Base-by-base conservation (phyloP, 148 eudicot genomes). In the Diospyros kaki region DNA sequence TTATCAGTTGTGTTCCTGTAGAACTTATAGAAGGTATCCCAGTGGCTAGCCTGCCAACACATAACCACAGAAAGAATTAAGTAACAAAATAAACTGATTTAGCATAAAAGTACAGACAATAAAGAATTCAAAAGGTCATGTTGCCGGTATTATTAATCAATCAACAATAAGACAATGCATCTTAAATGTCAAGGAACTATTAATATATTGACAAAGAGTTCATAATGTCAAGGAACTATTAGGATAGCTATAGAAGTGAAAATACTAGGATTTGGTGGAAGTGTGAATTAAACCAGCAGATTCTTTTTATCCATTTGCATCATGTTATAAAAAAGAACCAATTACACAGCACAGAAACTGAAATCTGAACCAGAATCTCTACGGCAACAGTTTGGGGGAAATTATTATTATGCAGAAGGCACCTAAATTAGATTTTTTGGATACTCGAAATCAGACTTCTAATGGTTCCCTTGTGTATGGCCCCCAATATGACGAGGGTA, bases 1-100 rank as follows among this genome's bases (percentile, higher is more conserved):
- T 95, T 92, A 82, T 95, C 99, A 54, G 99, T 89, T 58, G 99
- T 95, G 82, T 89, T 95, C 83, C 90, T 84, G 88, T 95, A 95
- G 90, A 95, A 95, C 73, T 87, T 56, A 80, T 95, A 90, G 76
- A 95, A 95, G 61, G 91, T 88, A 75, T 95, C 99, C 99, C 99
- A 95, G 78, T 95, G 97, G 65, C 83, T 83, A 68, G 90, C 89
- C 99, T 95, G 97, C 85, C 71, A 74, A 67, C 62, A 77, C 62
- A 78, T 41, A 80, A 69, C 41, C 67, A 73, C 43, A 40, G 77
- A 42, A 69, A 45, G 9, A 78, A 64, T 65, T 9, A 70, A 58
- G 69, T 69, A 72, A 70, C 40, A 56, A 51, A 53, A 65, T 54
- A 15, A 55, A 42, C 71, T 17, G 0, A 3, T 70, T 59, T 61